phyloP scores from a whole-genome alignment of 2,329 filamentous ascomycete species.

The Lachnellula subtilissima region DNA sequence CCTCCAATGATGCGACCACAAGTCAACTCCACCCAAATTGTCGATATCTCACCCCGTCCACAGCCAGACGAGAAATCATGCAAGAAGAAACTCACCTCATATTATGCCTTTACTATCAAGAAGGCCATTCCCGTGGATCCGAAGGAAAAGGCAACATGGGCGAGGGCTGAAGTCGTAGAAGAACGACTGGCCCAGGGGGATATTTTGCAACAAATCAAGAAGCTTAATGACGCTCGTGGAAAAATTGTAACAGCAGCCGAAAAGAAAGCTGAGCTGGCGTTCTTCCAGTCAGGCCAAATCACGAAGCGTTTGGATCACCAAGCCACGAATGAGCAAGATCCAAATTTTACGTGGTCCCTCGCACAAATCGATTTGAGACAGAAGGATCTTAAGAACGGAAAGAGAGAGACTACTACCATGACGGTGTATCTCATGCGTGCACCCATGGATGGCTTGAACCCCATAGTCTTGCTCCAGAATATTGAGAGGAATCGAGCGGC shows the following conservation, averaged over 20 bases:
- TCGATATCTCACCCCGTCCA: conserved; percentile 20
- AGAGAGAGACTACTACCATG: conserved; percentile 22
- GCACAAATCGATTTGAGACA: conserved; percentile 24
- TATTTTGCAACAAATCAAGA: conserved; percentile 25
- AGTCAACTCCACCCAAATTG: conserved; percentile 16
- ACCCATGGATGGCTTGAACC: conserved; percentile 15
- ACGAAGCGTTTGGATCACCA: conserved; percentile 26
- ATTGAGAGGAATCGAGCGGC: conserved; percentile 18
- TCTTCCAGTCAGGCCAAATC: conserved; percentile 27
- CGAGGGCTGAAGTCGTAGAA: conserved; percentile 20
- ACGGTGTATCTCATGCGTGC: conserved; percentile 26
- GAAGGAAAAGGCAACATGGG: conserved; percentile 27
- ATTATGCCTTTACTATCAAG: conserved; percentile 22
- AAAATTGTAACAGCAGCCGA: conserved; percentile 20
- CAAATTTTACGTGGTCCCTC: conserved; percentile 27
- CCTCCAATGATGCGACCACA: conserved; percentile 4
- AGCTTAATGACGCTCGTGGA: conserved; percentile 18
- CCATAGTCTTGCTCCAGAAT: conserved; percentile 15
- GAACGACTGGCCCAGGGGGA: conserved; percentile 26
- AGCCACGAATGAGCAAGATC: conserved; percentile 19
- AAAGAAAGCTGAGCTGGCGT: conserved; percentile 24
- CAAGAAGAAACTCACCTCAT: conserved; percentile 25
- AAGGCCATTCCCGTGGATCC: conserved; percentile 18
- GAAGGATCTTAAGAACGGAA: conserved; percentile 7
- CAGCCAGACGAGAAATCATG: conserved; percentile 20